Evolutionary conservation across 352 stramenopile genomes (phyloP).

Genomic region (Pythium monospermum): DNA sequence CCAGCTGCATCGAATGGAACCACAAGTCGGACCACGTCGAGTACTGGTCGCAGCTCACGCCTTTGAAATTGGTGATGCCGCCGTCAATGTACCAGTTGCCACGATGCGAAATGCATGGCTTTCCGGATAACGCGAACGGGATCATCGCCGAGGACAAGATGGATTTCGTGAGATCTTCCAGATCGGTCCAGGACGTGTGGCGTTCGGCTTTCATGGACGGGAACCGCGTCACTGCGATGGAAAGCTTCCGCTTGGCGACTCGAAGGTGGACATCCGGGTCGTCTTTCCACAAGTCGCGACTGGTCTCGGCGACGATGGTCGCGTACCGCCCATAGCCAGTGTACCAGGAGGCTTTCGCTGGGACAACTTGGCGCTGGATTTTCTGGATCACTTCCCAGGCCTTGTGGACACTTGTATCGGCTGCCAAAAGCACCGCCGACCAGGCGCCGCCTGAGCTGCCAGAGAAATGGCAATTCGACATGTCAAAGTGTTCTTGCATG

Average conservation of each 20-base stretch:
- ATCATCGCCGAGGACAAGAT: slow-evolving; percentile 64
- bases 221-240: slow-evolving; percentile 62
- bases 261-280: slow-evolving; percentile 44
- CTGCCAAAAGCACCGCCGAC: slow-evolving; percentile 38
- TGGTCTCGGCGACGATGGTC: slow-evolving; percentile 42
- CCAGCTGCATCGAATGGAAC: slow-evolving; percentile 45
- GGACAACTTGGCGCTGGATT: slow-evolving; percentile 37
- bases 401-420: slow-evolving; percentile 39
- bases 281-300: slow-evolving; percentile 47
- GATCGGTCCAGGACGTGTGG: slow-evolving; percentile 44
- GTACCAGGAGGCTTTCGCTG: slow-evolving; percentile 45
- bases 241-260: slow-evolving; percentile 33
- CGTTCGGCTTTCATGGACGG: slow-evolving; percentile 48
- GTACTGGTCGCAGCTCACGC: slow-evolving; percentile 53
- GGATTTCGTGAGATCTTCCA: slow-evolving; percentile 60
- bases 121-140: slow-evolving; percentile 59
- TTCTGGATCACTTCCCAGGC: slow-evolving; percentile 53
- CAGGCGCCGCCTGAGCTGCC: slow-evolving; percentile 39
- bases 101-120: slow-evolving; percentile 52
- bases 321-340: slow-evolving; percentile 61
- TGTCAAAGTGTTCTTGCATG: slow-evolving; percentile 55
- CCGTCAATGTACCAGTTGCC: slow-evolving; percentile 71
- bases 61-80: slow-evolving; percentile 69
- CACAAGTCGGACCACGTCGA: slow-evolving; percentile 49
- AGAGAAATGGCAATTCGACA: slow-evolving; percentile 38